Conservation (phyloP, 768 basidiomycete species). For the Boletus bicolor region DNA sequence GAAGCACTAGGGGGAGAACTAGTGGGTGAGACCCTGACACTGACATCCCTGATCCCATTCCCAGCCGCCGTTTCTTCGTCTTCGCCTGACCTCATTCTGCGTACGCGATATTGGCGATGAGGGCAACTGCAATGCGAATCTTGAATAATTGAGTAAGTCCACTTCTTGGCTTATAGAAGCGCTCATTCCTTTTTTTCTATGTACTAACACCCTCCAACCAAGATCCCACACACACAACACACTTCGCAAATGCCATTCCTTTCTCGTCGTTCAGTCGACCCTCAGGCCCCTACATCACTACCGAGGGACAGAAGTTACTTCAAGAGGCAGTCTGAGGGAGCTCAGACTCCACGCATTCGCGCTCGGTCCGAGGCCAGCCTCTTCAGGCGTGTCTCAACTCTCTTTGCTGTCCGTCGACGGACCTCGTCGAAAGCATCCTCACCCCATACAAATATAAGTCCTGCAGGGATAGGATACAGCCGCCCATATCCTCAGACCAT, state of each 20-base stretch:
- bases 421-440: slow-evolving; percentile 12
- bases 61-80: slow-evolving; percentile 1
- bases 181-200: slow-evolving; percentile 8
- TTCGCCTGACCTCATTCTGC: slow-evolving; percentile 6
- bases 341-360: slow-evolving; percentile 17
- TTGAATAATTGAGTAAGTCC: slow-evolving; percentile 23
- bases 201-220: slow-evolving; percentile 10
- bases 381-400: slow-evolving; percentile 27
- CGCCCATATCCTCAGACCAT: slow-evolving; percentile 8
- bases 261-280: slow-evolving; percentile 29
- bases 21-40: slow-evolving; percentile 15
- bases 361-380: slow-evolving; percentile 27
- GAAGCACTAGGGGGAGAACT: neutral
- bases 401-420: slow-evolving; percentile 27
- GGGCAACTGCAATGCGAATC: neutral
- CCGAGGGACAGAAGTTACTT: slow-evolving; percentile 3
- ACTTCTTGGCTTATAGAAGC: neutral
- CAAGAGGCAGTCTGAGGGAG: neutral
- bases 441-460: slow-evolving; percentile 1
- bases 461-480: slow-evolving; percentile 18
- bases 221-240: neutral
- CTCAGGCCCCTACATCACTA: neutral
- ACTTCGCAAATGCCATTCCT: slow-evolving; percentile 26
- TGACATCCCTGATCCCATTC: slow-evolving; percentile 10
- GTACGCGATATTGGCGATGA: slow-evolving; percentile 22